Evolutionary conservation across 306 rosid species (phyloP).

Genomic region (Adenanthera pavonina): DNA sequence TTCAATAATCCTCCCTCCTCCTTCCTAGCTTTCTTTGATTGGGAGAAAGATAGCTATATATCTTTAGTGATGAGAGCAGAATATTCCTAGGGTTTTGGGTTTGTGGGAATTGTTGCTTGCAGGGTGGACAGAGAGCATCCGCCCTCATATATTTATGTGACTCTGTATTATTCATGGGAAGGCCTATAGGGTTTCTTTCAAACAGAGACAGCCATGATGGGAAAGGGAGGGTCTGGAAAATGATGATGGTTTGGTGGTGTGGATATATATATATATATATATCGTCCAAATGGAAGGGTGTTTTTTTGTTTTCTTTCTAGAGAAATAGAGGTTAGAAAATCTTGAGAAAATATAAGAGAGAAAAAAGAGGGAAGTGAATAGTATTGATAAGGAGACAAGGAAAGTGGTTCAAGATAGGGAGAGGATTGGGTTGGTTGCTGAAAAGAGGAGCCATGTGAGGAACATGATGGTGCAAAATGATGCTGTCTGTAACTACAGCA

Average conservation of each 20-base stretch:
- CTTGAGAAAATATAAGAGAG: slow-evolving; percentile 24
- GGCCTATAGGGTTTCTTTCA: slow-evolving; percentile 43
- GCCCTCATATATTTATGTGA: slow-evolving; percentile 5
- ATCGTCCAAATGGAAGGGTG: too few relatives aligned
- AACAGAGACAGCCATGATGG: slow-evolving; percentile 51
- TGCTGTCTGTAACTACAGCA: slow-evolving; percentile 39
- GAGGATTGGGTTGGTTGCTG: slow-evolving; percentile 45
- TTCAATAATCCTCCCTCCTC: not conserved
- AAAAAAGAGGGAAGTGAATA: slow-evolving; percentile 1
- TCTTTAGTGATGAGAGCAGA: slow-evolving; percentile 8
- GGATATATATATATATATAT: not conserved
- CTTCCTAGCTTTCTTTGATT: not conserved
- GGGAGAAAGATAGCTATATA: not conserved
- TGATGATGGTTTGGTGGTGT: slow-evolving; percentile 29
- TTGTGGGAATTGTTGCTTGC: slow-evolving; percentile 50
- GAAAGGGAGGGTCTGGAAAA: slow-evolving; percentile 31
- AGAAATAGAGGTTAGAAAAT: slow-evolving; percentile 2
- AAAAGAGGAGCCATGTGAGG: slow-evolving; percentile 57
- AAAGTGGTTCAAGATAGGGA: slow-evolving; percentile 39
- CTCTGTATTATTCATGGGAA: slow-evolving; percentile 34
- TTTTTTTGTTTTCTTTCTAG: not conserved
- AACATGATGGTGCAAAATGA: slow-evolving; percentile 56
- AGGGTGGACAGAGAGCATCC: slow-evolving; percentile 54
- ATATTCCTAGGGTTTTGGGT: slow-evolving; percentile 33
- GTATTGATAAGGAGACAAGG: slow-evolving; percentile 51